These are phyloP conservation scores for Orbilia ellipsospora DNA, from an alignment of 2,329 filamentous ascomycete genomes.

Conservation along the genomic window DNA sequence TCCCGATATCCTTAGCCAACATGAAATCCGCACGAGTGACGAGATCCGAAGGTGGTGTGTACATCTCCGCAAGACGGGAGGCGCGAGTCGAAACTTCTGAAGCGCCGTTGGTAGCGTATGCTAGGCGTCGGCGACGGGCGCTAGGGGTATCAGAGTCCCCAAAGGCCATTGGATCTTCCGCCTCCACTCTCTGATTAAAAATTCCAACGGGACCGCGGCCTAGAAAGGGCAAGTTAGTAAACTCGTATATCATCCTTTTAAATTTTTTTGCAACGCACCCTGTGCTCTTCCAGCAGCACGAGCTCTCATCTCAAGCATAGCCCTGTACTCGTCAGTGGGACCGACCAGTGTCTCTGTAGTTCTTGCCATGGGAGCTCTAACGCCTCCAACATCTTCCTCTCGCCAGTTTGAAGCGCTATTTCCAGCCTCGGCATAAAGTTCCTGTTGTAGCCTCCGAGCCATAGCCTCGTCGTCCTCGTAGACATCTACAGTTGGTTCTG, in stretches of 20 bases:
- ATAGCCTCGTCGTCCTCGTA: slow-evolving; percentile 92
- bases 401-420: slow-evolving; percentile 62
- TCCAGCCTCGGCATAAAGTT: slow-evolving; percentile 75
- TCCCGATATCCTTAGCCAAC: slow-evolving; percentile 83
- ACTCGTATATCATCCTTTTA: neutral
- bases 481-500: slow-evolving; percentile 63
- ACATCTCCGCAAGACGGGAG: slow-evolving; percentile 86
- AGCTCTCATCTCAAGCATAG: slow-evolving; percentile 31
- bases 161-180: slow-evolving; percentile 65
- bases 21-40: slow-evolving; percentile 86
- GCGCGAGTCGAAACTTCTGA: slow-evolving; percentile 76
- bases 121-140: slow-evolving; percentile 68
- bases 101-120: slow-evolving; percentile 73
- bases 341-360: slow-evolving; percentile 92
- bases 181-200: slow-evolving; percentile 72
- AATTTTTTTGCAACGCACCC: slow-evolving; percentile 7
- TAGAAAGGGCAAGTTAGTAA: slow-evolving; percentile 4
- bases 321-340: slow-evolving; percentile 67
- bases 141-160: slow-evolving; percentile 64
- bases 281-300: slow-evolving; percentile 15
- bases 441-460: slow-evolving; percentile 89
- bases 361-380: slow-evolving; percentile 89
- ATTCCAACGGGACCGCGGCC: slow-evolving; percentile 66
- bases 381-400: slow-evolving; percentile 68
- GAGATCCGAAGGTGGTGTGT: slow-evolving; percentile 89